Percentiles rank a stretch among this genome's conserved stretches.
These are phyloP conservation scores for Globisporangium okanoganense DNA, from an alignment of 352 stramenopile species.

Conservation along the genomic window DNA sequence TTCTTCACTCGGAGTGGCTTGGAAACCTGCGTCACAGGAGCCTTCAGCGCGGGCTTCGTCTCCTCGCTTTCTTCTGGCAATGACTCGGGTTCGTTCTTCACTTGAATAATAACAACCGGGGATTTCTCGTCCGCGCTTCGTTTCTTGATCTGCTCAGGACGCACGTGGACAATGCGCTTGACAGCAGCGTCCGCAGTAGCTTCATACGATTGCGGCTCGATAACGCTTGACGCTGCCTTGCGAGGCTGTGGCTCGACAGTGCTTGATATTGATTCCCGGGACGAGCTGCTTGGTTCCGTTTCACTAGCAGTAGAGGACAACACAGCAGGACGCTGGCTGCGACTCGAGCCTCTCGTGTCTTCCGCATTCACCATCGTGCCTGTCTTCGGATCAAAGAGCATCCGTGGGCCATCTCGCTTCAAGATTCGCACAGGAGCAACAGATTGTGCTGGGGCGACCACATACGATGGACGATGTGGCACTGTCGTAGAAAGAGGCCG, in stretches of 20 bases:
- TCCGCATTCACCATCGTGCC: constrained; percentile 49
- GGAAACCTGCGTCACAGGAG: neutral
- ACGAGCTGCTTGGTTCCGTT: neutral
- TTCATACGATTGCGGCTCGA: neutral
- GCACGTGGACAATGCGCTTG: neutral
- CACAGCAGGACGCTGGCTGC: neutral
- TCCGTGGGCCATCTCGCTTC: constrained; percentile 46
- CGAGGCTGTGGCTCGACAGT: neutral
- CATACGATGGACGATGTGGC: neutral
- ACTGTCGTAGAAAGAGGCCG: neutral
- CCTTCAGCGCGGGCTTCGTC: neutral
- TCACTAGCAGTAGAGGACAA: neutral
- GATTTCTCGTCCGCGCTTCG: neutral
- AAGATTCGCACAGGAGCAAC: constrained; percentile 41
- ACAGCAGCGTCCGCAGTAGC: neutral
- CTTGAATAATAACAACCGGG: neutral
- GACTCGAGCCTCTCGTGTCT: constrained; percentile 7
- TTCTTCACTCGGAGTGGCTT: constrained; percentile 4
- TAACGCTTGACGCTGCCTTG: neutral
- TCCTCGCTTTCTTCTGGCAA: neutral
- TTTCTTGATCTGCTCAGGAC: neutral
- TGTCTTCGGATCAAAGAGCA: constrained; percentile 74
- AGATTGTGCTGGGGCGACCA: neutral
- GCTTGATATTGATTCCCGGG: neutral
- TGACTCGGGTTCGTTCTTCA: neutral